These are phyloP conservation scores for Raffaelea albimanens DNA, from an alignment of 2,329 filamentous ascomycete genomes.

Conservation along the genomic window DNA sequence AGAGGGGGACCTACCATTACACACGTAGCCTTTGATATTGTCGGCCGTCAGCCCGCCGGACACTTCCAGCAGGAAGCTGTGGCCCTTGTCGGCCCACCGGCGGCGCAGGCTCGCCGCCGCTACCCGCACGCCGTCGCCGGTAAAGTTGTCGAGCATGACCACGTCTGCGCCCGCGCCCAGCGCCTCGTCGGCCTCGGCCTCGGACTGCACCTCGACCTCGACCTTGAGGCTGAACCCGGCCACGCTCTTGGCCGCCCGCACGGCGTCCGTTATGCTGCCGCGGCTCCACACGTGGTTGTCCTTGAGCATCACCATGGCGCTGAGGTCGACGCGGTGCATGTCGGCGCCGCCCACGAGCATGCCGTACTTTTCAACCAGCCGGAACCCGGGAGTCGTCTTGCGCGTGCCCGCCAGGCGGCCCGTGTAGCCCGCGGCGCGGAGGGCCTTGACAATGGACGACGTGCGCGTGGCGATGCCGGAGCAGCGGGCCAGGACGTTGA, in stretches of 20 bases:
- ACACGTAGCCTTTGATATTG: constrained; percentile 77
- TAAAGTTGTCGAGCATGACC: constrained; percentile 97
- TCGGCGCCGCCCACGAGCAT: constrained; percentile 93
- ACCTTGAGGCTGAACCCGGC: constrained; percentile 90
- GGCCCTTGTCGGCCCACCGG: constrained; percentile 61
- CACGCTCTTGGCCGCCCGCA: constrained; percentile 70
- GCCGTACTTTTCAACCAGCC: constrained; percentile 94
- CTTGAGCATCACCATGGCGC: constrained; percentile 96
- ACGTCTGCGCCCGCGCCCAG: constrained; percentile 87
- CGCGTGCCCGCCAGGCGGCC: constrained; percentile 87
- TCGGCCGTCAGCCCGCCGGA: constrained; percentile 80
- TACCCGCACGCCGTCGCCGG: constrained; percentile 62
- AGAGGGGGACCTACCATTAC: constrained; percentile 44
- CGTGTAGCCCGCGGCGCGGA: constrained; percentile 60
- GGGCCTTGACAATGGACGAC: constrained; percentile 40
- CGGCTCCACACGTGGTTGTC: constrained; percentile 97
- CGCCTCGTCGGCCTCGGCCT: constrained; percentile 84
- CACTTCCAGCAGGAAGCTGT: constrained; percentile 73
- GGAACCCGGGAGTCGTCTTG: constrained; percentile 94
- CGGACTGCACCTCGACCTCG: constrained; percentile 87
- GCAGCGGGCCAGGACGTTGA: constrained; percentile 85
- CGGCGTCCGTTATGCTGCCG: constrained; percentile 76
- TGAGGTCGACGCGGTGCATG: constrained; percentile 82
- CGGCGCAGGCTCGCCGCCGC: constrained; percentile 70
- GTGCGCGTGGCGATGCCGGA: constrained; percentile 77